phyloP scores from a whole-genome alignment of 306 rosid species.

The Albizia julibrissin region DNA sequence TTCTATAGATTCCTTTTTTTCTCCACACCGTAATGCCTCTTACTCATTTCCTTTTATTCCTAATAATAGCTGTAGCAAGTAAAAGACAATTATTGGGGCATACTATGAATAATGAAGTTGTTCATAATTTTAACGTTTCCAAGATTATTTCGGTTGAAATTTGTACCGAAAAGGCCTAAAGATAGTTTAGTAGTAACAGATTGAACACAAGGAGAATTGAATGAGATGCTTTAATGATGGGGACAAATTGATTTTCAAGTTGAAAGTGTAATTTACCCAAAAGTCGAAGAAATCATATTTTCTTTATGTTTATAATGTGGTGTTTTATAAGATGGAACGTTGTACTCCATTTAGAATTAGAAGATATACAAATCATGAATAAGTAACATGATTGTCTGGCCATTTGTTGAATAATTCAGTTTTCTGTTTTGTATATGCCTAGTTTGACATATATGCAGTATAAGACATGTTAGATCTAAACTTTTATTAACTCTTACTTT shows the following conservation, averaged over 20 bases:
- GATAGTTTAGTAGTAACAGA: background rate
- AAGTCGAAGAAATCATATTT: background rate
- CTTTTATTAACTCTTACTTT: background rate
- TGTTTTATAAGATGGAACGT: background rate
- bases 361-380: background rate
- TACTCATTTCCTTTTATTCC: background rate
- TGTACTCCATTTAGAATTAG: background rate
- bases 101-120: background rate
- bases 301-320: background rate
- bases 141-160: background rate
- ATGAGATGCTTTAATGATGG: background rate
- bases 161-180: background rate
- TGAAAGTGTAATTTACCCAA: background rate
- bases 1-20: background rate
- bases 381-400: background rate
- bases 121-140: background rate
- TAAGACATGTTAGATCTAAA: background rate
- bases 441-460: background rate
- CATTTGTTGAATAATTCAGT: background rate
- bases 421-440: background rate
- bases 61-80: background rate
- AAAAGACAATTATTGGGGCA: background rate
- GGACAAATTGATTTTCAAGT: background rate
- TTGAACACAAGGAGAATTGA: background rate
- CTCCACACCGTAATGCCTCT: background rate